phyloP scores from a whole-genome alignment of 176 grass and related monocot genomes.

The Cenchrus americanus region DNA sequence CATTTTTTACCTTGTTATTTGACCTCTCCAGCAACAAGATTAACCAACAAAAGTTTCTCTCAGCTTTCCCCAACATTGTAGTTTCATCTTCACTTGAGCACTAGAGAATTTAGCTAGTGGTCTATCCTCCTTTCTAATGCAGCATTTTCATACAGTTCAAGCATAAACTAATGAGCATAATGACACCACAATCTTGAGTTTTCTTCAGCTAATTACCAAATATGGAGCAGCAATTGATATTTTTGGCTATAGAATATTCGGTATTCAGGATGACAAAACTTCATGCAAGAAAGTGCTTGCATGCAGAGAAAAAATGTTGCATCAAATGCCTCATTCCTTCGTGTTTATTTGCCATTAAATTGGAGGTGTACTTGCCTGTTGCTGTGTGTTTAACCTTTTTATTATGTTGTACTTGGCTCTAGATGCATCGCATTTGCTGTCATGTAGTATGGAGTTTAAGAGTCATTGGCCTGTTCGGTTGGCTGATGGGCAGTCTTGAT shows the following conservation, averaged over 20 bases:
- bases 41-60: conserved; percentile 9
- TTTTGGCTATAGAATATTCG: not conserved
- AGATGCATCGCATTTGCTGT: conserved; percentile 32
- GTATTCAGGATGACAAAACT: not conserved
- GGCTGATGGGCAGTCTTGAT: too few relatives aligned
- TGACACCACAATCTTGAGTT: not conserved
- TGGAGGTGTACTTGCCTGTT: conserved; percentile 29
- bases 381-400: not conserved
- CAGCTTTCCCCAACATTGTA: not conserved
- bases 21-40: not conserved
- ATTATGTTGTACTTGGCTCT: conserved; percentile 22
- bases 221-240: conserved; percentile 9
- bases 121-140: not conserved
- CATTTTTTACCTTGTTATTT: conserved; percentile 8
- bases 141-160: conserved; percentile 19
- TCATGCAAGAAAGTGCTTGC: not conserved
- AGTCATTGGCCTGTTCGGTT: too few relatives aligned
- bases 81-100: not conserved
- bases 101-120: not conserved
- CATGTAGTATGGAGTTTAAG: conserved; percentile 16
- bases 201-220: not conserved
- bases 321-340: conserved; percentile 21
- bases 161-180: conserved; percentile 32
- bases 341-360: conserved; percentile 36
- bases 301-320: not conserved